These are phyloP conservation scores for Sodiomyces alkalinus DNA, from an alignment of 2,329 filamentous ascomycete species.

Conservation along the genomic window DNA sequence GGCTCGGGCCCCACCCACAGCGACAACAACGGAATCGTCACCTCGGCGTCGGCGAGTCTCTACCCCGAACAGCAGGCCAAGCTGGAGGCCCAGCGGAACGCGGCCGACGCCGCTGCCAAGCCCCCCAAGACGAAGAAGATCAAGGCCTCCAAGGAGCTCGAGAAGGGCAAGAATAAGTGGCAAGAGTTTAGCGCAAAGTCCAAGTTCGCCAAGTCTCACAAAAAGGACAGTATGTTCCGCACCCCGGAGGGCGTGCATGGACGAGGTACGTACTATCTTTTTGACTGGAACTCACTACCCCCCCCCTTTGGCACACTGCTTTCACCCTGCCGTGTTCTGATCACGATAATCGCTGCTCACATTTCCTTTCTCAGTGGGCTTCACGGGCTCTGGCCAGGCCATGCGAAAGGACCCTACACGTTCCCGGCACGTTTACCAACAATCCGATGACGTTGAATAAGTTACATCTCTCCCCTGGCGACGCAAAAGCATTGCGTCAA, in stretches of 20 bases:
- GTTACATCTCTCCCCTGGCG: conserved; percentile 10
- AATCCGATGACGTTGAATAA: conserved; percentile 59
- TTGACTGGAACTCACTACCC: no score
- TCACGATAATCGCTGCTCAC: no score
- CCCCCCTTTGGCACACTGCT: no score
- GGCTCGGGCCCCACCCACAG: conserved; percentile 15
- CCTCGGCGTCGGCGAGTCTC: conserved; percentile 40
- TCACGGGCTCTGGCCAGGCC: conserved; percentile 84
- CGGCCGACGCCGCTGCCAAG: conserved; percentile 50
- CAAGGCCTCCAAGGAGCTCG: conserved; percentile 79
- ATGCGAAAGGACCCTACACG: conserved; percentile 88
- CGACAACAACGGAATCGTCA: conserved; percentile 32
- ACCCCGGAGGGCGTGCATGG: conserved; percentile 77
- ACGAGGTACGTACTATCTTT: conserved; percentile 46
- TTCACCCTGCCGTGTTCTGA: conserved; percentile 2
- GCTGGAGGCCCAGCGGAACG: conserved; percentile 46
- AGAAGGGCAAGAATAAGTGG: conserved; percentile 87
- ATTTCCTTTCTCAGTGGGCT: conserved; percentile 60
- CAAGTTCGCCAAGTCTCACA: conserved; percentile 49
- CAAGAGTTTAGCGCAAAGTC: conserved; percentile 76
- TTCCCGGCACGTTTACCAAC: conserved; percentile 72
- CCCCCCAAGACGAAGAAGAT: conserved; percentile 74
- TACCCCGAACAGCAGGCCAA: conserved; percentile 35
- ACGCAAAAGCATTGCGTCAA: background rate
- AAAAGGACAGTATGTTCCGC: conserved; percentile 95